Base-by-base conservation (phyloP, 192 early-diverging fungal species). In the Gigaspora rosea region DNA sequence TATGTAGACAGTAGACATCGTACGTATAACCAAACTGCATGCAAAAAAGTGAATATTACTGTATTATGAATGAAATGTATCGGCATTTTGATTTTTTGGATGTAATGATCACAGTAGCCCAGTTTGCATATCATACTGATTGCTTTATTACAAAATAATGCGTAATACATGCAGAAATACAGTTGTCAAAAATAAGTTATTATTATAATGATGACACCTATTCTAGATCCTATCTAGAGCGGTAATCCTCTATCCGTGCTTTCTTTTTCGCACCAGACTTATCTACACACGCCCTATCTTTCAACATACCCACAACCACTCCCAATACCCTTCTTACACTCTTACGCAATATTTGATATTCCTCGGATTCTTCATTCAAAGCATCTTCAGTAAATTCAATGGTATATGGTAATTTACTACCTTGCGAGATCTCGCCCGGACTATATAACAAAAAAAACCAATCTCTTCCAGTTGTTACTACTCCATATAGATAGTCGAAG, bases 301-400 rank as follows among this genome's bases (percentile, higher is more conserved):
- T 71, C 46, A 71, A 71, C 35, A 54, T 54, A 16, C 70, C 51
- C 2, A 71, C 70, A 20, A 71, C 18, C 27, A 71, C 51, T 4
- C 22, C 52, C 12, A 56, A 35, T 3, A 71, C 32, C 32, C 20
- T 56, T 54, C 46, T 56, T n/a, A 57, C 8, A 8, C 1, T 9
- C 9, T 56, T 56, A 18, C 70, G 5, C 35, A 56, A 13, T 13
- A 4, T 33, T 63, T 58, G 0, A 58, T 58, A 63, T 63, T 63
- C 61, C 13, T 33, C 49, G 1, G 48, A 41, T 33, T 27, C 27
- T 41, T 71, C 20, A 50, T 54, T n/a, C 11, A 69, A n/a, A n/a
- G 47, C 46, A 69, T 69, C 67, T 69, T 69, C 47, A 27, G 46
- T 1, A 47, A 69, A 33, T 69, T n/a, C 7, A n/a, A 69, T 69